A percentile compares a stretch with the other conserved stretches of the same genome.
These are phyloP conservation scores for Wickerhamomyces sp. DNA, from an alignment of 1,139 yeast genomes.

Conservation along the genomic window DNA sequence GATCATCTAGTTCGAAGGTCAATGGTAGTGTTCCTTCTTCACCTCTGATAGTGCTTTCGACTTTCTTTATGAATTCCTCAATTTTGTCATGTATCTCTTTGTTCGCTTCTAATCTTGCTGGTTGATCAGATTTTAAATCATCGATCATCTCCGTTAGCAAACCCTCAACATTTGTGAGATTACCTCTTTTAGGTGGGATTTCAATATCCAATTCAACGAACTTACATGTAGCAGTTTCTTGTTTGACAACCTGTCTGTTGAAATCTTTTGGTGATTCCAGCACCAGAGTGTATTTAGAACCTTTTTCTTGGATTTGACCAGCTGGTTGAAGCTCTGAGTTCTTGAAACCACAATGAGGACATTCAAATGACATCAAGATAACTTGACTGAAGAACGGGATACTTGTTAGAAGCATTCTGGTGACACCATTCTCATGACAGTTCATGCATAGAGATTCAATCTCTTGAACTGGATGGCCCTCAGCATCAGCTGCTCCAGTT, in stretches of 20 bases:
- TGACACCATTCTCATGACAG: constrained; percentile 81
- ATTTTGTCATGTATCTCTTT: constrained; percentile 77
- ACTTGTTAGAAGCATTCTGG: constrained; percentile 77
- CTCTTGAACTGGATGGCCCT: constrained; percentile 96
- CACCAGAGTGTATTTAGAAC: constrained; percentile 66
- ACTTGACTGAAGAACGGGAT: constrained; percentile 93
- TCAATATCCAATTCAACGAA: constrained; percentile 87
- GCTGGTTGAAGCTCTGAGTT: constrained; percentile 96
- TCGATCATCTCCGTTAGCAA: constrained; percentile 74
- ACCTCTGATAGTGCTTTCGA: constrained; percentile 56
- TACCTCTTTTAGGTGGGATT: constrained; percentile 94
- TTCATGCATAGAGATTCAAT: constrained; percentile 94
- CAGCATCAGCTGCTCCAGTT: constrained; percentile 74
- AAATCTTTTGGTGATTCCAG: constrained; percentile 72
- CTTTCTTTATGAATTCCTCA: constrained; percentile 59
- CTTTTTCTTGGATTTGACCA: constrained; percentile 82
- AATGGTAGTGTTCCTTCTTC: constrained; percentile 69
- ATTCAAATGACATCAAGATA: constrained; percentile 90
- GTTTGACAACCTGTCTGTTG: constrained; percentile 87
- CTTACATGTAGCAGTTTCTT: constrained; percentile 79
- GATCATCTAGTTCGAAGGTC: constrained; percentile 83
- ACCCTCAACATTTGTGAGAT: constrained; percentile 90
- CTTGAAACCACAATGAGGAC: constrained; percentile 91
- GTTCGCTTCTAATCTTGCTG: constrained; percentile 63
- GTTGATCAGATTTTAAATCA: constrained; percentile 82